Evolutionary conservation across 2,329 filamentous ascomycete genomes (phyloP).

Genomic region (Fusarium dimerum): DNA sequence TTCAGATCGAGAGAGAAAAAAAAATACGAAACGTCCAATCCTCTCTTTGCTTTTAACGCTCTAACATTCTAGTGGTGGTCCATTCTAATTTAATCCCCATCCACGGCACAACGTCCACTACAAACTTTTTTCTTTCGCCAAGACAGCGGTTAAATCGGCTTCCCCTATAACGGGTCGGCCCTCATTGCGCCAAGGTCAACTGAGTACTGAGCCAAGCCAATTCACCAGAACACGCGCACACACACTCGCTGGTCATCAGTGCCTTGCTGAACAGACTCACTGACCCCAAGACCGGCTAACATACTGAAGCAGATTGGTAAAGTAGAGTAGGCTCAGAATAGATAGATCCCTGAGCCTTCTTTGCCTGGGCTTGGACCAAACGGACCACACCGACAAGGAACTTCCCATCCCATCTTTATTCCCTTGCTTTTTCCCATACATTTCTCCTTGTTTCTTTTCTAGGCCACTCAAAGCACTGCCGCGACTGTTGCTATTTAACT

Average conservation of each 20-base stretch:
- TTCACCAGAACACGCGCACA: slow-evolving; percentile 9
- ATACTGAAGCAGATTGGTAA: neutral
- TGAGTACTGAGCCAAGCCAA: slow-evolving; percentile 16
- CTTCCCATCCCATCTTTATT: neutral
- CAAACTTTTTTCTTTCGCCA: slow-evolving; percentile 5
- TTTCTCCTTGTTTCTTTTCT: too few relatives aligned
- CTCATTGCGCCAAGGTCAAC: slow-evolving; percentile 21
- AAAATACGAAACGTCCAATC: too few relatives aligned
- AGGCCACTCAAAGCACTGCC: too few relatives aligned
- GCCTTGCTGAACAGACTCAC: neutral
- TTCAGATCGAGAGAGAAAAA: too few relatives aligned
- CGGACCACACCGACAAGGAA: neutral
- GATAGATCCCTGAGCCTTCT: neutral
- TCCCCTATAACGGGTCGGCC: slow-evolving; percentile 4
- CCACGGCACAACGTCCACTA: neutral
- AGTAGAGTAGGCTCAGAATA: too few relatives aligned
- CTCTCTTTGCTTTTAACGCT: too few relatives aligned
- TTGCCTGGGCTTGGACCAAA: neutral
- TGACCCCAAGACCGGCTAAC: neutral
- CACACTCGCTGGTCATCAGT: neutral
- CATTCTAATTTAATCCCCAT: neutral
- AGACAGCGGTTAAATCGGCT: slow-evolving; percentile 22
- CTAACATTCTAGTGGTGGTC: too few relatives aligned
- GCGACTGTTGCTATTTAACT: too few relatives aligned
- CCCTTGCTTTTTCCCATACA: neutral